Percentiles rank a stretch among this genome's conserved stretches.
Conservation (phyloP, 129 eudicot species). For the Cynara cardunculus region DNA sequence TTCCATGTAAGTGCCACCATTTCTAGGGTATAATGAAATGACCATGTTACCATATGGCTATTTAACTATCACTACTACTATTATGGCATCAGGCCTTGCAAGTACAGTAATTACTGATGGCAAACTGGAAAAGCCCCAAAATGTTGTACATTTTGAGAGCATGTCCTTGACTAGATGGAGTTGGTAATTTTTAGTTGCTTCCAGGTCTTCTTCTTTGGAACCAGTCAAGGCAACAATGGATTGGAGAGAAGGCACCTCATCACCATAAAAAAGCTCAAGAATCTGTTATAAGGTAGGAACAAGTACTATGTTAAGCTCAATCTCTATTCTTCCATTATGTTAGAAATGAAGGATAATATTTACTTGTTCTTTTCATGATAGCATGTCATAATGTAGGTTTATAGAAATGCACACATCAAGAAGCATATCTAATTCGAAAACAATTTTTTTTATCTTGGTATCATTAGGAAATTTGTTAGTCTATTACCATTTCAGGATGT, state of each 20-base stretch:
- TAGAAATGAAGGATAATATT: background rate
- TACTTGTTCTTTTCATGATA: background rate
- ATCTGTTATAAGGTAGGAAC: constrained; percentile 50
- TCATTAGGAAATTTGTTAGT: background rate
- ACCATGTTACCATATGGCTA: background rate
- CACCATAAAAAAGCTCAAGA: constrained; percentile 40
- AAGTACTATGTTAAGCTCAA: background rate
- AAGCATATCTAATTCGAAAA: background rate
- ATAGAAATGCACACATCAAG: background rate
- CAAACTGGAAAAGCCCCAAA: background rate
- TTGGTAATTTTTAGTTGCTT: background rate
- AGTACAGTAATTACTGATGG: background rate
- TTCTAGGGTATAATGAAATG: background rate
- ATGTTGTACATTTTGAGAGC: background rate
- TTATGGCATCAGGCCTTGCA: background rate
- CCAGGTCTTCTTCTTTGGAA: constrained; percentile 89
- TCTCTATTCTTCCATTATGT: background rate
- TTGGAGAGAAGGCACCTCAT: constrained; percentile 46
- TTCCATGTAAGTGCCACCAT: background rate
- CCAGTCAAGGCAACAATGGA: constrained; percentile 85
- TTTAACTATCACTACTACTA: background rate
- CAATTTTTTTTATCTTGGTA: background rate
- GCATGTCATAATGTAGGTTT: background rate
- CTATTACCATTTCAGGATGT: background rate
- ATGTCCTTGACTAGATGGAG: background rate